Evolutionary conservation across 306 rosid species (phyloP).

Genomic region (Coriaria nepalensis): DNA sequence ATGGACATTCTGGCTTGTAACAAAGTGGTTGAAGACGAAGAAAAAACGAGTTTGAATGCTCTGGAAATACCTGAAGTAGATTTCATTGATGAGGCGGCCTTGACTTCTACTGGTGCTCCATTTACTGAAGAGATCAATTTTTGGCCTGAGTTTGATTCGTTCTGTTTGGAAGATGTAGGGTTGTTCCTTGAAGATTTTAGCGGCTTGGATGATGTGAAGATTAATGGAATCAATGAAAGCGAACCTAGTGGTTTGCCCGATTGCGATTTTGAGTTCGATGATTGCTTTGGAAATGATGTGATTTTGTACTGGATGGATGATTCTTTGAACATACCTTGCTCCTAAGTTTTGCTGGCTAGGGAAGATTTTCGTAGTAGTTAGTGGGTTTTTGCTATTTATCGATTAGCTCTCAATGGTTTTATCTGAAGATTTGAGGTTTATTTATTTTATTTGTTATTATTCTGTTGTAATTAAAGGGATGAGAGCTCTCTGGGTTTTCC

Average conservation of each 20-base stretch:
- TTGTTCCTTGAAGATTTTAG: constrained; percentile 25
- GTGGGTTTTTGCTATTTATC: no score
- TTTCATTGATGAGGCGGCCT: constrained; percentile 13
- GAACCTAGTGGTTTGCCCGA: constrained; percentile 53
- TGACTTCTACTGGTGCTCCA: constrained; percentile 5
- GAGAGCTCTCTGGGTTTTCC: constrained; percentile 37
- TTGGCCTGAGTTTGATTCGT: constrained; percentile 25
- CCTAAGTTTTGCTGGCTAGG: constrained; percentile 42
- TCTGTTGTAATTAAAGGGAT: not conserved
- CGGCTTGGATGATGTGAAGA: constrained; percentile 26
- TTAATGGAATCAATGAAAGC: constrained; percentile 36
- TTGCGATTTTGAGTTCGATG: constrained; percentile 32
- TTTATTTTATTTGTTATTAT: not conserved
- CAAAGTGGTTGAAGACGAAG: constrained; percentile 10
- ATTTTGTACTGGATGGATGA: constrained; percentile 58
- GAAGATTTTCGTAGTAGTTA: not conserved
- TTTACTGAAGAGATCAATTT: constrained; percentile 16
- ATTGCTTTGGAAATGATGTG: constrained; percentile 46
- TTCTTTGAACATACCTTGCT: constrained; percentile 51
- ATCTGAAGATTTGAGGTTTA: no score
- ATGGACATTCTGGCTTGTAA: constrained; percentile 9
- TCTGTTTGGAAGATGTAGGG: constrained; percentile 25
- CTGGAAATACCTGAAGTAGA: constrained; percentile 39
- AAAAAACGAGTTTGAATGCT: constrained; percentile 20
- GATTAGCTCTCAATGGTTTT: no score